Base-by-base conservation (phyloP, 768 basidiomycete species). In the Pleurotus cornucopiae region DNA sequence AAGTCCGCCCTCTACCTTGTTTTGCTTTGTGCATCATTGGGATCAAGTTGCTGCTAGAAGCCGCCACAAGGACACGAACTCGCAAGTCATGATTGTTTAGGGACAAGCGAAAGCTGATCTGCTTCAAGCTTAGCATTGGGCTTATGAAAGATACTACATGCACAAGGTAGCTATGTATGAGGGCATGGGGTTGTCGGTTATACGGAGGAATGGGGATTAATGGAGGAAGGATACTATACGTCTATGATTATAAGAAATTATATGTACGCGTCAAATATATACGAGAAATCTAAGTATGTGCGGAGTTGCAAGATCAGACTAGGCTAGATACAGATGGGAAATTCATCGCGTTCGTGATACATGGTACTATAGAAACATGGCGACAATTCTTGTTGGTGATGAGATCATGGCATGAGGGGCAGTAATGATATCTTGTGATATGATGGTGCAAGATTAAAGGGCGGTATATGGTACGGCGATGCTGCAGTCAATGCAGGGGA, bases 401-500 rank as follows among this genome's bases (percentile, higher is more conserved):
- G 30, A 34, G 30, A 34, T 34, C 7, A 34, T 34, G 30, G 30
- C 30, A 11, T 34, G 41, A 16, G 11, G 14, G 41, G 41, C 13
- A 16, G 6, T 44, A 21, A 21, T n/a, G 41, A 21, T 6, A 21
- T 16, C 3, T 4, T 44, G 11, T n/a, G 41, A 44, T n/a, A 44
- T 44, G 41, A 44, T 44, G 41, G 41, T 44, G 41, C 14, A 16
- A 44, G 11, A 44, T n/a, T 44, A 44, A 5, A 16, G 6, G 20
- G n/a, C 4, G 41, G 20, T 16, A 16, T 44, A 44, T n/a, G 14
- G 41, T 14, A 40, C 5, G 51, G 18, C 16, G 41, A 41, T 41
- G 39, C 51, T 53, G 51, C 51, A 53, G 41, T 53, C 51, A 53
- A 53, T 53, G 51, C 51, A 53, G 51, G 30, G 30, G 7, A 34